A percentile compares a stretch with the other conserved stretches of the same genome.
phyloP scores from a whole-genome alignment of 1,139 yeast species.

The Zygoascus meyerae region DNA sequence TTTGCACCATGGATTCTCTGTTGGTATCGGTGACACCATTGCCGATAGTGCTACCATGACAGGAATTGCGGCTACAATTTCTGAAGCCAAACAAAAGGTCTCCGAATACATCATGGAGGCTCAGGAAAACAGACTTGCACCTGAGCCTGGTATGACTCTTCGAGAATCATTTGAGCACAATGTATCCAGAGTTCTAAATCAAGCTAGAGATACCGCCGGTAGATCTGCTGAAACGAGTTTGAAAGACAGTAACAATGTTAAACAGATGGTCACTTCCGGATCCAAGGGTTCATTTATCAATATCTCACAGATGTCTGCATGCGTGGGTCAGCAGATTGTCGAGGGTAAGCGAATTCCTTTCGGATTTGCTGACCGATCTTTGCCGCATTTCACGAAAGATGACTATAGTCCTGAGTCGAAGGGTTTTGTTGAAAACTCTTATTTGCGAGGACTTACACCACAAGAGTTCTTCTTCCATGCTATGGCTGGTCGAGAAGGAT shows the following conservation, averaged over 20 bases:
- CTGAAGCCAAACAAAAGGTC: slow-evolving; percentile 87
- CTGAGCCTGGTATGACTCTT: slow-evolving; percentile 99
- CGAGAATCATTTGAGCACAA: slow-evolving; percentile 98
- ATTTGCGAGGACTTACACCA: slow-evolving; percentile 94
- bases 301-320: slow-evolving; percentile 99
- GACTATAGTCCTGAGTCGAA: slow-evolving; percentile 97
- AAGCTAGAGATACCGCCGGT: slow-evolving; percentile 99
- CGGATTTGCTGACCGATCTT: slow-evolving; percentile 91
- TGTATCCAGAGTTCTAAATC: slow-evolving; percentile 90
- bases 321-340: slow-evolving; percentile 99
- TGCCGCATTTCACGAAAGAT: slow-evolving; percentile 97
- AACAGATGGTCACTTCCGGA: slow-evolving; percentile 99
- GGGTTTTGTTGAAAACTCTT: slow-evolving; percentile 97
- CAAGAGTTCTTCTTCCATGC: slow-evolving; percentile 99
- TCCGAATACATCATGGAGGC: slow-evolving; percentile 91
- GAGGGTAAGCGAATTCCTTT: slow-evolving; percentile 99
- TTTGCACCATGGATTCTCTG: slow-evolving; percentile 92
- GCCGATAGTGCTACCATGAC: slow-evolving; percentile 97
- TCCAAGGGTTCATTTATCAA: slow-evolving; percentile 98
- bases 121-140: slow-evolving; percentile 77
- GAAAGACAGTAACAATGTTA: slow-evolving; percentile 90
- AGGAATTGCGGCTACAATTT: slow-evolving; percentile 85
- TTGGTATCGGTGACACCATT: slow-evolving; percentile 99
- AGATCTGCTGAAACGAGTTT: slow-evolving; percentile 95
- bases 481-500: slow-evolving; percentile 99